Conservation (phyloP, 2,329 filamentous ascomycete species). For the Fusarium foetens region DNA sequence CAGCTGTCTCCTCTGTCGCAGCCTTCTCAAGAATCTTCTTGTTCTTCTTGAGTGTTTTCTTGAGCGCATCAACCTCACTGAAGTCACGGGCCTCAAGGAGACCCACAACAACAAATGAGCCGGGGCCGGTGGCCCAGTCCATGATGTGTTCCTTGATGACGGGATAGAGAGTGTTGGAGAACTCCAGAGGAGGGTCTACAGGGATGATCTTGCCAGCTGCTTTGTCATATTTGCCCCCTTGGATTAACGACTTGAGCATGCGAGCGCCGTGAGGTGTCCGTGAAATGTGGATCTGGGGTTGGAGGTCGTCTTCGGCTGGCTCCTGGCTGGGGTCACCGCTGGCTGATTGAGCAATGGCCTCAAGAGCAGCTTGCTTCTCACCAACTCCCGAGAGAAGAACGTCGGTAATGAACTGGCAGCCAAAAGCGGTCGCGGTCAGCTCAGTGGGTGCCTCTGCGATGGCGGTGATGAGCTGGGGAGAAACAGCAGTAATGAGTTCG, state of each 20-base stretch:
- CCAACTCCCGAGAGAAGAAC: slow-evolving; percentile 80
- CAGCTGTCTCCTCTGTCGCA: slow-evolving; percentile 66
- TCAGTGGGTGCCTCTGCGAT: slow-evolving; percentile 74
- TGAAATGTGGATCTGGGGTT: slow-evolving; percentile 65
- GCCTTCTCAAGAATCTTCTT: slow-evolving; percentile 77
- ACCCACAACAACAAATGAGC: slow-evolving; percentile 86
- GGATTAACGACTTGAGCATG: slow-evolving; percentile 90
- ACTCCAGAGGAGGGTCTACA: slow-evolving; percentile 80
- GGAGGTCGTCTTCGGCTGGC: slow-evolving; percentile 54
- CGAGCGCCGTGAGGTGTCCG: slow-evolving; percentile 74
- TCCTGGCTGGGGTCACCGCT: slow-evolving; percentile 62
- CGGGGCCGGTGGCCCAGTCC: slow-evolving; percentile 86
- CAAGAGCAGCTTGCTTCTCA: slow-evolving; percentile 79
- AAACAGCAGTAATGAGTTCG: slow-evolving; percentile 80
- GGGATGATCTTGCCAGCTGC: slow-evolving; percentile 75
- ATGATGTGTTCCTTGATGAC: slow-evolving; percentile 79
- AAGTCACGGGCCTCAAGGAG: slow-evolving; percentile 82
- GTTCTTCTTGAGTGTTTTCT: slow-evolving; percentile 76
- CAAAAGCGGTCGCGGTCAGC: slow-evolving; percentile 80
- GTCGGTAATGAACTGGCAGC: slow-evolving; percentile 86
- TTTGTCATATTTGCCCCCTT: slow-evolving; percentile 87
- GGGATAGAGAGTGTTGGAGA: slow-evolving; percentile 83
- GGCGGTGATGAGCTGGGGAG: slow-evolving; percentile 78
- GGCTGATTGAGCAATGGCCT: slow-evolving; percentile 73
- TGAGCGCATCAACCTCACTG: slow-evolving; percentile 71